Conservation (phyloP, 2,329 filamentous ascomycete genomes). For the Calonectria pteridis region DNA sequence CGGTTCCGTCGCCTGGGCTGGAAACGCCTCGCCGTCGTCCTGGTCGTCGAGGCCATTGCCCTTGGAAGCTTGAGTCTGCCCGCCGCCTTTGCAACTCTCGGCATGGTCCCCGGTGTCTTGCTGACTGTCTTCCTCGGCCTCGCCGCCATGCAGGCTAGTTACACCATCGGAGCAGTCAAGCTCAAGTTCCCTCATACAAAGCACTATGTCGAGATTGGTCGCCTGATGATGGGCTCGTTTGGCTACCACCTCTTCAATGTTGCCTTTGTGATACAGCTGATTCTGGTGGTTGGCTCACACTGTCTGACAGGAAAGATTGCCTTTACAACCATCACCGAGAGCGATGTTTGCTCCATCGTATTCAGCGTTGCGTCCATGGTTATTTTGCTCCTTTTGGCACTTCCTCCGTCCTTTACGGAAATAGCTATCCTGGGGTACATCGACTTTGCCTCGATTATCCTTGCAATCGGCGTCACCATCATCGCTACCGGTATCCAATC, state of each 20-base stretch:
- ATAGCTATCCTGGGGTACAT: not conserved
- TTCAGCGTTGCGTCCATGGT: not conserved
- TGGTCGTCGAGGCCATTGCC: not conserved
- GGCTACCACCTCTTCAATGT: not conserved
- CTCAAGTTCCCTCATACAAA: not conserved
- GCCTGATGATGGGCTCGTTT: not conserved
- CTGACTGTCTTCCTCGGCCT: not conserved
- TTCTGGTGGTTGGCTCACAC: not conserved
- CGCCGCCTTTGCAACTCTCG: not conserved
- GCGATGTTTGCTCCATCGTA: not conserved
- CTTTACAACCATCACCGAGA: not conserved
- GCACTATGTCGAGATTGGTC: not conserved
- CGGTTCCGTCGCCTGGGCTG: not conserved
- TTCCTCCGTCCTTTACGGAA: not conserved
- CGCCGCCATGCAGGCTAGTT: not conserved
- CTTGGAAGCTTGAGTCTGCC: not conserved
- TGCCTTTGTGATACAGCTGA: not conserved
- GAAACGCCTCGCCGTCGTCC: not conserved
- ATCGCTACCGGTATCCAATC: not conserved
- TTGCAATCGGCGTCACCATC: not conserved
- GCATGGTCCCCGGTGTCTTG: not conserved
- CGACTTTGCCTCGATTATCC: not conserved
- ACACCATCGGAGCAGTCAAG: not conserved
- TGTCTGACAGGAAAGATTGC: not conserved
- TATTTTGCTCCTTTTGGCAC: not conserved